Base-by-base conservation (phyloP, 805 yeast genomes). In the Candida qinlingensis region DNA sequence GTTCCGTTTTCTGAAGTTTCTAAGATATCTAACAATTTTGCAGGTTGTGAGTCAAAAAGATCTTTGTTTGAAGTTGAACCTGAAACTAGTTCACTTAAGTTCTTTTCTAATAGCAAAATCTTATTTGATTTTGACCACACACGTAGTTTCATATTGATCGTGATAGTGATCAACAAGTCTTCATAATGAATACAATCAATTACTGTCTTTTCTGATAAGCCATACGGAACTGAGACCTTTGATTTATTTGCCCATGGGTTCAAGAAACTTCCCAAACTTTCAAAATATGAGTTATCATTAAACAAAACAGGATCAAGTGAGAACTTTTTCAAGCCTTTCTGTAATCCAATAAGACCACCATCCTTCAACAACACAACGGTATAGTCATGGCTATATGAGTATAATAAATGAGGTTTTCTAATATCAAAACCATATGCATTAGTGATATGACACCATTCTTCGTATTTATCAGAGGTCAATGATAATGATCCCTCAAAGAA, bases 321-420 rank as follows among this genome's bases (percentile, higher is more conserved):
- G 6, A 49, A 52, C 27, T 53, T 52, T n/a, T 37, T 37, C 46
- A 19, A 51, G 36, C 44, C 49, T 52, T 61, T 64, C 30, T 59
- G 58, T 49, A 85, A 69, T 41, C 81, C 82, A 44, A 88, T 66
- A 39, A 90, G 62, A 1, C 91, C 88, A 28, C 97, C 97, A 66
- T 91, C 96, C 40, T 74, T 73, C 43, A 90, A 69, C 5, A 88
- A 72, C 0, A 85, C 79, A 4, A 89, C 61, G 7, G 81, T 60
- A 41, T 75, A 72, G 3, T 60, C 57, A 0, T 67, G 52, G 33
- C 77, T 73, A 12, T 81, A 64, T 1, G 83, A 63, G 44, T 72
- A 68, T 51, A 85, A 56, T 25, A 73, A 64, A 39, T 78, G 76
- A 2, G 92, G 89, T 27, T 66, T 64, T 56, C 85, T 72, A 6